Base-by-base conservation (phyloP, 2,329 filamentous ascomycete genomes). In the Cercospora janseana region DNA sequence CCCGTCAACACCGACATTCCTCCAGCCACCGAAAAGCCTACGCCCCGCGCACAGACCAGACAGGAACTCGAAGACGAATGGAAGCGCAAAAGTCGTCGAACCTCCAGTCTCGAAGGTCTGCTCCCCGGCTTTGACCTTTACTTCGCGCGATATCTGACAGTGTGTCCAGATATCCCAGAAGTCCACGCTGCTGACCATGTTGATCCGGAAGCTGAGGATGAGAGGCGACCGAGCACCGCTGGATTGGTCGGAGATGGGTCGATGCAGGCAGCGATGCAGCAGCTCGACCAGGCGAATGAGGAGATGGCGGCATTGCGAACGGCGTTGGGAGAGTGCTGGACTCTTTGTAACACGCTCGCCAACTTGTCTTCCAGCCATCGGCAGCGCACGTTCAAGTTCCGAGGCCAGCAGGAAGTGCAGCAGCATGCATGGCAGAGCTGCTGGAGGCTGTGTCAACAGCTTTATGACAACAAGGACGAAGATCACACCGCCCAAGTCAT, bases 401-500 rank as follows among this genome's bases (percentile, higher is more conserved):
- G 86, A 1, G 84, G 83, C 9, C 85, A 82, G 8, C 85, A 86
- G 1, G 85, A 89, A 58, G 81, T 85, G 21, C 87, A 95, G 64
- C 88, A 95, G 66, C 85, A 86, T 61, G 90, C 91, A 0, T 96
- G 91, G 92, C 89, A 87, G 68, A 87, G 86, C 55, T 97, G 91
- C 70, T 97, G 91, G 92, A 87, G 86, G 61, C 75, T 97, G 18
- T 97, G 91, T 65, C 88, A 95, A 66, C 86, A 87, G 51, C 78
- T 97, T 3, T 96, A 96, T 66, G 82, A 90, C 54, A 88, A 85
- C 58, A 80, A 85, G 44, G 83, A 92, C 49, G 85, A 90, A 56
- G 79, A 85, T 46, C 75, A 82, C 24, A 80, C 83, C 45, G 79
- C 80, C 24, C 83, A 86, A 54, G 82, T 91, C 34, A 79, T 80